A percentile compares a stretch with the other conserved stretches of the same genome.
phyloP scores from a whole-genome alignment of 2,329 filamentous ascomycete genomes.

The Cladophialophora chaetospira region DNA sequence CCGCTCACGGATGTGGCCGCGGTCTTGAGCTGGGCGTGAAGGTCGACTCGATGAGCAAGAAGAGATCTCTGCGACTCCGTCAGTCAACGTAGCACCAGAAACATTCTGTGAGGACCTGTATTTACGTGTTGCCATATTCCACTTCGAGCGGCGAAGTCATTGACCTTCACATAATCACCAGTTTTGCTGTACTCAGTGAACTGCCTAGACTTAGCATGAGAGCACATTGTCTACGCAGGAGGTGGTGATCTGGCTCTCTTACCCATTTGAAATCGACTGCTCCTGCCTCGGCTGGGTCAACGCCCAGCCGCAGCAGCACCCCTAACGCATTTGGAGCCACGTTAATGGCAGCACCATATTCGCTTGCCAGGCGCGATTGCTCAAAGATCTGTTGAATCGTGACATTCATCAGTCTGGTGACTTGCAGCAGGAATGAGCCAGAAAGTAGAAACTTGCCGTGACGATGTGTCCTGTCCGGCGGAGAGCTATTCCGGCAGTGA shows the following conservation, averaged over 20 bases:
- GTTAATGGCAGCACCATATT: slow-evolving; percentile 61
- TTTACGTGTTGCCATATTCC: not conserved
- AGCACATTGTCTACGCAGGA: no score
- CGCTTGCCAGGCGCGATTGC: slow-evolving; percentile 56
- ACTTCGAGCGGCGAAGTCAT: not conserved
- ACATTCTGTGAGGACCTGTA: not conserved
- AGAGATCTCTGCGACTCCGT: not conserved
- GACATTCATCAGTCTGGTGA: slow-evolving; percentile 44
- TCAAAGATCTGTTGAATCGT: slow-evolving; percentile 62
- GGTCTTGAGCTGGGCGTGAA: not conserved
- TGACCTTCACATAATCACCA: not conserved
- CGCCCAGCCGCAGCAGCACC: slow-evolving; percentile 51
- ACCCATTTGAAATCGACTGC: slow-evolving; percentile 28
- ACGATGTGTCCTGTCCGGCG: slow-evolving; percentile 7
- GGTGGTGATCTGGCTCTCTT: no score
- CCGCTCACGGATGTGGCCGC: no score
- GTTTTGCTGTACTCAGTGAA: not conserved
- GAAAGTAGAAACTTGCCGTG: not conserved
- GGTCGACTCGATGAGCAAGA: not conserved
- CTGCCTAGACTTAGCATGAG: no score
- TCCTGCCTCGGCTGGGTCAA: slow-evolving; percentile 45
- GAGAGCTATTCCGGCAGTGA: slow-evolving; percentile 36
- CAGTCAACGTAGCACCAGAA: not conserved
- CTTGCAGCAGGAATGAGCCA: slow-evolving; percentile 33
- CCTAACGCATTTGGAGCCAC: slow-evolving; percentile 64